A percentile compares a stretch with the other conserved stretches of the same genome.
phyloP scores from a whole-genome alignment of 257 asterid species.

The Solanum piurae region DNA sequence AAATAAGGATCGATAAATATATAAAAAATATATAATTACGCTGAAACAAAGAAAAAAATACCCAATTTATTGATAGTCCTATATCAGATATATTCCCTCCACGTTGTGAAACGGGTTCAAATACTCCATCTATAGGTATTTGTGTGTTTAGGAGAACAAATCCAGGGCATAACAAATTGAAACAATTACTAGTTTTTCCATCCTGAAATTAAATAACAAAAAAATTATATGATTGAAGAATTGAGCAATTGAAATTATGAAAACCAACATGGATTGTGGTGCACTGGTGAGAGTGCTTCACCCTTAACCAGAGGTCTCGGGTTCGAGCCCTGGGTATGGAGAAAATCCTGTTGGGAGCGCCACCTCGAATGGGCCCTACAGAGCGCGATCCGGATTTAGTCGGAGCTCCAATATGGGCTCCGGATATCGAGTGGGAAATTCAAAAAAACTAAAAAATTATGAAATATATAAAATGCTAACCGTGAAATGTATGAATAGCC shows the following conservation, averaged over 20 bases:
- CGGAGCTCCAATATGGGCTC: no score
- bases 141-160: neutral
- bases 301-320: no score
- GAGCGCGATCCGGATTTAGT: no score
- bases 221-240: neutral
- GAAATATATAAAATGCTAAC: neutral
- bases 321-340: no score
- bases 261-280: neutral
- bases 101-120: neutral
- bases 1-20: neutral
- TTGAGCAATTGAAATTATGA: neutral
- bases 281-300: no score
- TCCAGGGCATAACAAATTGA: neutral
- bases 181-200: neutral
- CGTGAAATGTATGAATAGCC: neutral
- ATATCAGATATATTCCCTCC: neutral
- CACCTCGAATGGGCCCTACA: no score
- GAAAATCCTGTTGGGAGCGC: no score
- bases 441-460: neutral
- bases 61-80: neutral
- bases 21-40: neutral
- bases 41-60: neutral
- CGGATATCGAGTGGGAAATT: no score
- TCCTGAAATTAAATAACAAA: neutral
- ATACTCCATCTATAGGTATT: neutral